Percentiles rank a stretch among this genome's conserved stretches.
Conservation (phyloP, 345 rosid species). For the Draba incana region DNA sequence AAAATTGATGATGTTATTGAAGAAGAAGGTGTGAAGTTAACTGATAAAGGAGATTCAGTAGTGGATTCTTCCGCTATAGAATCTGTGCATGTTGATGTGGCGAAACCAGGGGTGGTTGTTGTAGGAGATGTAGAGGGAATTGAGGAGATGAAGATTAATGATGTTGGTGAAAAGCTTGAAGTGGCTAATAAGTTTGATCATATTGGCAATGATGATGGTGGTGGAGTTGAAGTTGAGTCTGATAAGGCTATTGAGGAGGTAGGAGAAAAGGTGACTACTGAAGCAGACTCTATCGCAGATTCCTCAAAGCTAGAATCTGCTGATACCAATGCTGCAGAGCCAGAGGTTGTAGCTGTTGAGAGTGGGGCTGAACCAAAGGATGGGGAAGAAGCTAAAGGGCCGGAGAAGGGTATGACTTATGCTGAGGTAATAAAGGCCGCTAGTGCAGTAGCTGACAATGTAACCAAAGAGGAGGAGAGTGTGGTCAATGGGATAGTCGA, state of each 20-base stretch:
- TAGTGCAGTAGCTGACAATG: slow-evolving; percentile 35
- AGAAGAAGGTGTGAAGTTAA: slow-evolving; percentile 37
- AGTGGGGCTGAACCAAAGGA: slow-evolving; percentile 40
- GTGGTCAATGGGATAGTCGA: slow-evolving; percentile 13
- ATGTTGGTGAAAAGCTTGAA: slow-evolving; percentile 39
- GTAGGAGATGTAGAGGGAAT: slow-evolving; percentile 49
- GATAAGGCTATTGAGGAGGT: slow-evolving; percentile 41
- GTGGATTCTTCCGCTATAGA: slow-evolving; percentile 41
- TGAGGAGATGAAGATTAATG: slow-evolving; percentile 42
- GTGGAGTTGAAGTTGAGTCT: slow-evolving; percentile 29
- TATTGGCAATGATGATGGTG: slow-evolving; percentile 37
- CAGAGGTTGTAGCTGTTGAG: slow-evolving; percentile 46
- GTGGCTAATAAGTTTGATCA: slow-evolving; percentile 58
- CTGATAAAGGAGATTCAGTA: slow-evolving; percentile 40
- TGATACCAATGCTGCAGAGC: slow-evolving; percentile 33
- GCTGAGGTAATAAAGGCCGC: slow-evolving; percentile 39
- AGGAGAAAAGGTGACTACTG: slow-evolving; percentile 41
- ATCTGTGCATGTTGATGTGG: slow-evolving; percentile 43
- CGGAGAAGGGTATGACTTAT: slow-evolving; percentile 34
- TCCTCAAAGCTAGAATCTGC: slow-evolving; percentile 32
- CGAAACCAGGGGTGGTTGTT: slow-evolving; percentile 43
- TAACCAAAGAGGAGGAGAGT: slow-evolving; percentile 35
- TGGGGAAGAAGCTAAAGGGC: slow-evolving; percentile 37
- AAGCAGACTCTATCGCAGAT: slow-evolving; percentile 34
- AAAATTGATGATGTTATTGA: slow-evolving; percentile 28